phyloP scores from a whole-genome alignment of 225 moss, liverwort and hornwort genomes.

The Pseudisothecium myosuroides region DNA sequence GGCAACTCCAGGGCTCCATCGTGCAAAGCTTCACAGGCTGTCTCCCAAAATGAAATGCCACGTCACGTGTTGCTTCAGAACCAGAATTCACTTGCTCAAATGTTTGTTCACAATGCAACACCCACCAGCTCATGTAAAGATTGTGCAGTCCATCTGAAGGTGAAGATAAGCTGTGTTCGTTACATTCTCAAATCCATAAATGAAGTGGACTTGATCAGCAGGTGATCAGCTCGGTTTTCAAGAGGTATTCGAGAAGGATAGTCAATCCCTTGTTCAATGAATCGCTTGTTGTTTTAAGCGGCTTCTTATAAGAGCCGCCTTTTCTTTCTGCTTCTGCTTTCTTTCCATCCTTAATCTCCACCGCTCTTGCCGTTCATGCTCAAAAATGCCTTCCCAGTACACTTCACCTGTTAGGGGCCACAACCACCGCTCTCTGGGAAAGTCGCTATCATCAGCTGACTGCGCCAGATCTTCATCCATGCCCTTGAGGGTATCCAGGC shows the following conservation, averaged over 20 bases:
- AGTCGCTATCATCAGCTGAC: conserved; percentile 67
- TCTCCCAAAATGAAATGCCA: background rate
- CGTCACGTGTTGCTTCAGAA: background rate
- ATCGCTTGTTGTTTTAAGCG: conserved; percentile 12
- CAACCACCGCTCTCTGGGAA: conserved; percentile 44
- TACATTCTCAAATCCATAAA: background rate
- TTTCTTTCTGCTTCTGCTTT: conserved; percentile 67
- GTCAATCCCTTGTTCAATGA: background rate
- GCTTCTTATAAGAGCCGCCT: conserved; percentile 21
- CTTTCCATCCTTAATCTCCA: conserved; percentile 50
- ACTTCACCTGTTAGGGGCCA: conserved; percentile 95
- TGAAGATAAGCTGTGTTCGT: background rate
- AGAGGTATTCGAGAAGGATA: background rate
- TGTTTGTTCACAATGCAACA: background rate
- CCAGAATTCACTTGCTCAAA: background rate
- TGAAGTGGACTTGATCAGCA: background rate
- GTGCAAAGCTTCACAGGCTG: background rate
- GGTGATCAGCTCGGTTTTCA: background rate
- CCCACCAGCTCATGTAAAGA: background rate
- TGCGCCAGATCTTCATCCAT: conserved; percentile 97
- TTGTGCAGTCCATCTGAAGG: background rate
- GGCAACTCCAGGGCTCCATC: background rate
- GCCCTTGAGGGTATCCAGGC: conserved; percentile 33
- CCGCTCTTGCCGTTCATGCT: conserved; percentile 59
- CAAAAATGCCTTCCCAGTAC: conserved; percentile 67